phyloP scores from a whole-genome alignment of 164 flowering plant genomes.

The Liriodendron chinense region DNA sequence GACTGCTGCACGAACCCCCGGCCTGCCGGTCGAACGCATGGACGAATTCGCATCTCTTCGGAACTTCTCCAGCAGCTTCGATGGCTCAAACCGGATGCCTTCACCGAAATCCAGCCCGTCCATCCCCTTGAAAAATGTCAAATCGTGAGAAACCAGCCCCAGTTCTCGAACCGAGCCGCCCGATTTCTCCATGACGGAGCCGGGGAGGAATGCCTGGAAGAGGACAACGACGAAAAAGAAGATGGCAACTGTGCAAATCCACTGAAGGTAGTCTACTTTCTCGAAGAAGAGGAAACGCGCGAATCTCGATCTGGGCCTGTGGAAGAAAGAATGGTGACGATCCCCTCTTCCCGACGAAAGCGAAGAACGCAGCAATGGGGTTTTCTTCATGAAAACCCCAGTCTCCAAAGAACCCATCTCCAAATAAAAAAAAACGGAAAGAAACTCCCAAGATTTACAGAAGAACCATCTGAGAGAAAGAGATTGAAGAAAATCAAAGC shows the following conservation, averaged over 20 bases:
- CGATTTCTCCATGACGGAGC: slow-evolving; percentile 52
- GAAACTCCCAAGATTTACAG: not conserved
- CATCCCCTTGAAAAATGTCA: slow-evolving; percentile 42
- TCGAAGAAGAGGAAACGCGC: slow-evolving; percentile 60
- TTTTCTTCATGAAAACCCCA: slow-evolving; percentile 55
- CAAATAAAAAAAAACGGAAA: not conserved
- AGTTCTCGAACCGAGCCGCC: slow-evolving; percentile 14
- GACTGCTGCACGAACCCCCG: slow-evolving; percentile 44
- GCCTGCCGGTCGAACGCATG: slow-evolving; percentile 26
- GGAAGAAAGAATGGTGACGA: slow-evolving; percentile 32
- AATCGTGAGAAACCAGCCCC: slow-evolving; percentile 28
- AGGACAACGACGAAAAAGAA: slow-evolving; percentile 63
- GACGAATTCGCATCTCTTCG: slow-evolving; percentile 36
- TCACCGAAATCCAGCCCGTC: slow-evolving; percentile 70
- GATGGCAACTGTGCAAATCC: slow-evolving; percentile 65
- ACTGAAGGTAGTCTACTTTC: slow-evolving; percentile 75
- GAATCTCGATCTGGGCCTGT: slow-evolving; percentile 72
- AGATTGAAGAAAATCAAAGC: not conserved
- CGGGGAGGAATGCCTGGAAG: slow-evolving; percentile 73
- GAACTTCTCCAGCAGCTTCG: slow-evolving; percentile 55
- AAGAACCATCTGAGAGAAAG: not conserved
- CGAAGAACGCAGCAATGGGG: slow-evolving; percentile 40
- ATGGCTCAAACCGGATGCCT: slow-evolving; percentile 56
- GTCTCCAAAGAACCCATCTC: slow-evolving; percentile 77
- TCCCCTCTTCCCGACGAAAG: slow-evolving; percentile 32